Evolutionary conservation across 768 basidiomycete species (phyloP).

Genomic region (Agrocybe pediades): DNA sequence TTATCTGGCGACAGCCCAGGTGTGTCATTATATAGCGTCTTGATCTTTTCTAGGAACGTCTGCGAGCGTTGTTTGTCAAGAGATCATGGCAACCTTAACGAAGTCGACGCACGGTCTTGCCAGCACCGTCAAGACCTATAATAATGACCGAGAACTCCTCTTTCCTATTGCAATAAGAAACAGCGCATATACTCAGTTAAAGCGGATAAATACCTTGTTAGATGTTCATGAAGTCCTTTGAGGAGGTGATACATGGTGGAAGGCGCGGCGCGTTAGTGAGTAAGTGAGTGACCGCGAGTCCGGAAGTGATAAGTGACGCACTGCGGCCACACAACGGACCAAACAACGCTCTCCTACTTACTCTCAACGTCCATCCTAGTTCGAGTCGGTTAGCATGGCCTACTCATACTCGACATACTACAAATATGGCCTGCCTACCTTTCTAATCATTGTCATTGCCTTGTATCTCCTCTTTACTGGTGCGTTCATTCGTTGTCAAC

Average conservation of each 20-base stretch:
- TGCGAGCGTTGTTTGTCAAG: conserved; percentile 29
- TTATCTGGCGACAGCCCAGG: conserved; percentile 91
- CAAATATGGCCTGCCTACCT: conserved; percentile 68
- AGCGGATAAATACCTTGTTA: conserved; percentile 62
- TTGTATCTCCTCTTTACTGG: conserved; percentile 92
- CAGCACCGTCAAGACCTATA: conserved; percentile 89
- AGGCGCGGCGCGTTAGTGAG: conserved; percentile 5
- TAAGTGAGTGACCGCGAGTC: conserved; percentile 1
- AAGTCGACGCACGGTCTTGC: conserved; percentile 76
- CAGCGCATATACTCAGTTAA: not conserved
- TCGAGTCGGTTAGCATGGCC: conserved; percentile 38
- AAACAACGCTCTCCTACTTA: conserved; percentile 22
- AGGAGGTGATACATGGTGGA: conserved; percentile 87
- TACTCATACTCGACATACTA: conserved; percentile 54
- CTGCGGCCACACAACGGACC: conserved; percentile 20
- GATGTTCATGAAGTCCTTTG: conserved; percentile 87
- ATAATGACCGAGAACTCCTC: conserved; percentile 95
- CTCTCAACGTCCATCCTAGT: conserved; percentile 10
- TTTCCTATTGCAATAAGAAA: conserved; percentile 46
- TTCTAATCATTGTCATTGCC: conserved; percentile 64
- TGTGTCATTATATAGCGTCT: conserved; percentile 85
- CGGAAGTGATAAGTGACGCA: not conserved
- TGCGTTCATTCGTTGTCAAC: conserved; percentile 29
- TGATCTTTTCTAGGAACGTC: conserved; percentile 92
- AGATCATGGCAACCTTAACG: not conserved